A percentile compares a stretch with the other conserved stretches of the same genome.
Conservation (phyloP, 108 stramenopile genomes). For the Nitzschia sp. region DNA sequence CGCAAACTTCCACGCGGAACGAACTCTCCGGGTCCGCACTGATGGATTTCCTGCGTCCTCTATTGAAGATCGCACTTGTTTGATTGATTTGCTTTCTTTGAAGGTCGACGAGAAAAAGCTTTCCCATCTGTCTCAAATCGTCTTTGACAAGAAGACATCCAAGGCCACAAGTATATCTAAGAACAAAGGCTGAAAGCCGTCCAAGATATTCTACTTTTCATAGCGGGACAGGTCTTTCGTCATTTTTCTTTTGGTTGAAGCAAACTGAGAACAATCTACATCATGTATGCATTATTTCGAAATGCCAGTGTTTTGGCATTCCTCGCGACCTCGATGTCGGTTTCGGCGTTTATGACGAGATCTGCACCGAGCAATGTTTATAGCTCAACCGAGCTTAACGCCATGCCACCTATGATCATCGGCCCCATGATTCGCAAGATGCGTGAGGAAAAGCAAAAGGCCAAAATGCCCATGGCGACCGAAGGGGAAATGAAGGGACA, state of each 20-base stretch:
- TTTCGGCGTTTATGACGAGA: neutral
- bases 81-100: too few relatives aligned
- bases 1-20: slow-evolving; percentile 4
- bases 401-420: slow-evolving; percentile 62
- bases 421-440: slow-evolving; percentile 83
- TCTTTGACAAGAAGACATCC: too few relatives aligned
- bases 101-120: too few relatives aligned
- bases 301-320: neutral
- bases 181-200: too few relatives aligned
- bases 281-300: neutral
- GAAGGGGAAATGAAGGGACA: slow-evolving; percentile 54
- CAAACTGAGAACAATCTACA: too few relatives aligned
- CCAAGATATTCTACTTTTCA: too few relatives aligned
- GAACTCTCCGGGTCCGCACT: neutral
- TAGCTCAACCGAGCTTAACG: slow-evolving; percentile 13
- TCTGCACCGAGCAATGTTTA: neutral
- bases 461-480: slow-evolving; percentile 79
- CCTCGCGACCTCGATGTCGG: neutral
- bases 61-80: slow-evolving; percentile 4
- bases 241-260: too few relatives aligned
- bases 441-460: slow-evolving; percentile 73
- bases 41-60: slow-evolving; percentile 2
- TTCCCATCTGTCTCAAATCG: too few relatives aligned
- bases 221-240: too few relatives aligned
- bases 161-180: too few relatives aligned